A percentile compares a stretch with the other conserved stretches of the same genome.
Evolutionary conservation across 1,284 basidiomycete species (phyloP).

Genomic region (Neolentinus lepideus): DNA sequence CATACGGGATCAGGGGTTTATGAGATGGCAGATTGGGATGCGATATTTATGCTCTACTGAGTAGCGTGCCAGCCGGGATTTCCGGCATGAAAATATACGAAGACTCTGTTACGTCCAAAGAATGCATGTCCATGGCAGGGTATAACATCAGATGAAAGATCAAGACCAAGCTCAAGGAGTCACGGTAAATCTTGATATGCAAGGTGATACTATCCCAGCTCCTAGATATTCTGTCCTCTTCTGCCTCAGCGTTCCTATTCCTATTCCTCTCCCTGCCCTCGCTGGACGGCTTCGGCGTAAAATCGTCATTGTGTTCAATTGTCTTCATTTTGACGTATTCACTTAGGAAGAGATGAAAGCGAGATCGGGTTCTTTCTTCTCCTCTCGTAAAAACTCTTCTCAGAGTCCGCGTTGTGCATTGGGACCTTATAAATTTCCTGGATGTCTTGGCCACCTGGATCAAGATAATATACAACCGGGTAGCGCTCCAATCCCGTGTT

Average conservation of each 20-base stretch:
- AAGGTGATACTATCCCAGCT: not conserved
- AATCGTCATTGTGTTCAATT: not conserved
- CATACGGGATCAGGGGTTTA: not conserved
- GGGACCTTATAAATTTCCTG: constrained; percentile 7
- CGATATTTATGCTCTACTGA: not conserved
- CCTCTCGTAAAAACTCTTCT: not conserved
- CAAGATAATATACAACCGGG: constrained; percentile 8
- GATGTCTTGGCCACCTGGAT: constrained; percentile 7
- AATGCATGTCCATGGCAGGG: no score
- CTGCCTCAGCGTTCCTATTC: not conserved
- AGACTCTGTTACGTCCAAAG: no score
- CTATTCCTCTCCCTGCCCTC: not conserved
- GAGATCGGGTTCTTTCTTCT: constrained; percentile 5
- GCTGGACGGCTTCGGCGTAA: not conserved
- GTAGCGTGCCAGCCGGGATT: not conserved
- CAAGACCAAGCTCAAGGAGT: no score
- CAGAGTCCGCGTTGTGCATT: constrained; percentile 3
- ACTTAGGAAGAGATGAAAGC: constrained; percentile 7
- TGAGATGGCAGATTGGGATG: not conserved
- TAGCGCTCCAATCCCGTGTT: constrained; percentile 4
- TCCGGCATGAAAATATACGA: not conserved
- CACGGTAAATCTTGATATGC: not conserved
- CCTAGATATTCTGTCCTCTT: not conserved
- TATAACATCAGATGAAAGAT: no score
- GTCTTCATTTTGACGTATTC: not conserved